Base-by-base conservation (phyloP, 2,329 filamentous ascomycete species). In the Cercospora sp. region DNA sequence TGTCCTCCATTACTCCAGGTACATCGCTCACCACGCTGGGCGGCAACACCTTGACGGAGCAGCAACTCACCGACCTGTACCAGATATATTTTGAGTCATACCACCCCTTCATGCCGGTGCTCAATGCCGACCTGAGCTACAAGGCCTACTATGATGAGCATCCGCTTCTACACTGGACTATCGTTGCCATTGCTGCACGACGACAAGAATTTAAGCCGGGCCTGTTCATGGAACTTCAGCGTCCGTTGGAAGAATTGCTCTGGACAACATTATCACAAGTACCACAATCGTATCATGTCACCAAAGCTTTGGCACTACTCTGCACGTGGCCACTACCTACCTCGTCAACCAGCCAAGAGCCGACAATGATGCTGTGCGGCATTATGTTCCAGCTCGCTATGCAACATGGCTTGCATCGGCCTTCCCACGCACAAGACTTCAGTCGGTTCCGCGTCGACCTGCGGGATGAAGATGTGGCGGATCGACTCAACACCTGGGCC, bases 301-400 rank as follows among this genome's bases (percentile, higher is more conserved):
- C 94, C 77, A 94, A 94, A 81, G 91, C 91, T 2, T 83, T 94
- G 73, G 93, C 91, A 75, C 80, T 95, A 66, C 80, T 94, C 51
- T 94, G 91, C 78, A 91, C 90, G 5, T 95, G 91, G 91, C 91
- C 92, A 5, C 80, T 94, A 43, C 92, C 92, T 0, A 92, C 90
- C n/a, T 93, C 90, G 79, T 92, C 90, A 5, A 93, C 91, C 1
- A 90, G 90, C 5, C 89, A 89, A 7, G 92, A 95, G 73, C 91
- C 91, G 2, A 94, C 91, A 1, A 92, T 94, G 77, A 93, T 92
- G 77, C 82, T 94, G 18, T 90, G 90, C 73, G 91, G 92, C 63
- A 88, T 93, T 69, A 93, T 94, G 90, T 93, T 94, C 88, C 93
- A 94, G 81, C 88, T 91, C 24, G 92, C 92, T 8, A 93, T 92